Evolutionary conservation across 2,329 filamentous ascomycete species (phyloP).

Genomic region (Aspergillus spinulosporus): DNA sequence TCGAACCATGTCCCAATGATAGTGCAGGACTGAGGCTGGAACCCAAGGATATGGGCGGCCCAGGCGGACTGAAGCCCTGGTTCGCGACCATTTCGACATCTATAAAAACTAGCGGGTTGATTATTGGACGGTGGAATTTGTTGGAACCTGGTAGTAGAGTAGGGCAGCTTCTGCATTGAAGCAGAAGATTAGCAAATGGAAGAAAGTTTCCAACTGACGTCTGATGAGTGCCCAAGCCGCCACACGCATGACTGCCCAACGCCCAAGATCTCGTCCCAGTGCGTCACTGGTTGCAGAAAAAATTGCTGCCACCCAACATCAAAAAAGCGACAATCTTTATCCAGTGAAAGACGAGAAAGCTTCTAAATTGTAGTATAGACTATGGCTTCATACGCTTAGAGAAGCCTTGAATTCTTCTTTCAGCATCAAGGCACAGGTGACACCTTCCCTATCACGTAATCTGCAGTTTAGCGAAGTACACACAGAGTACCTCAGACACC

Average conservation of each 20-base stretch:
- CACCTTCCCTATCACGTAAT: constrained; percentile 4
- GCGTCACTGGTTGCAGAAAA: constrained; percentile 7
- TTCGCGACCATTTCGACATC: constrained; percentile 6
- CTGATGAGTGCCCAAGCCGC: constrained; percentile 34
- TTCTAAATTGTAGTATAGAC: neutral
- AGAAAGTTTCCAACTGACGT: constrained; percentile 6
- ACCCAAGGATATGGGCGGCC: constrained; percentile 11
- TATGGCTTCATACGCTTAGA: neutral
- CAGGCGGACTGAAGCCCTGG: constrained; percentile 17
- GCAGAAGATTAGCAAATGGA: neutral
- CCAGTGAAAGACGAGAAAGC: neutral
- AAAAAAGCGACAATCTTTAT: neutral
- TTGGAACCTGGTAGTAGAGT: neutral
- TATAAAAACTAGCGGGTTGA: neutral
- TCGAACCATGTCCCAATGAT: neutral
- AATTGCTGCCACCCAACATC: neutral
- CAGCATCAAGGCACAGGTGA: neutral
- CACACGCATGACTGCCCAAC: constrained; percentile 43
- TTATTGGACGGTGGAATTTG: neutral
- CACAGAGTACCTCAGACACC: neutral
- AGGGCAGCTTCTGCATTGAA: neutral
- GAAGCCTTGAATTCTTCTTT: neutral
- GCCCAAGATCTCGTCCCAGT: constrained; percentile 11
- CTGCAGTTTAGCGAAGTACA: neutral
- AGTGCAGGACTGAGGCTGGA: constrained; percentile 1